These are phyloP conservation scores for Euptelea pleiosperma DNA, from an alignment of 164 flowering plant genomes.

Conservation along the genomic window DNA sequence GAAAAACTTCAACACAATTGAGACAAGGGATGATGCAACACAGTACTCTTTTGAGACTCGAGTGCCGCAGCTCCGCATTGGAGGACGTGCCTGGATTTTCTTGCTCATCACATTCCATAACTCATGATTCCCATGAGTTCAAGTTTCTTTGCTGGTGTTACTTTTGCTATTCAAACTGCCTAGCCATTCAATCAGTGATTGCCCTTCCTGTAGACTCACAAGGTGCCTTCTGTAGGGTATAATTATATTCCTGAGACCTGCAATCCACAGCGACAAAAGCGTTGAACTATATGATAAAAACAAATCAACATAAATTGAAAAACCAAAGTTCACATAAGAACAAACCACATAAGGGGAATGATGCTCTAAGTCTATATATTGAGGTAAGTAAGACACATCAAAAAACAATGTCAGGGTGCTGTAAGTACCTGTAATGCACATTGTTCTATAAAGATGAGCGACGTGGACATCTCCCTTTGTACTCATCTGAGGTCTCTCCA, in stretches of 20 bases:
- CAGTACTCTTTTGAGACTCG: too few relatives aligned
- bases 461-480: conserved; percentile 56
- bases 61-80: too few relatives aligned
- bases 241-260: conserved; percentile 76
- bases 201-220: conserved; percentile 49
- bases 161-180: conserved; percentile 41
- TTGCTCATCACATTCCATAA: too few relatives aligned
- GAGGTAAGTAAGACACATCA: background rate
- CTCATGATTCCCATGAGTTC: conserved; percentile 1
- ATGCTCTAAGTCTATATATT: background rate
- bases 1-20: background rate
- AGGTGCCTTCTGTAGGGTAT: conserved; percentile 83
- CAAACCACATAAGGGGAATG: background rate
- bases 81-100: too few relatives aligned
- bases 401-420: background rate
- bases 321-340: background rate
- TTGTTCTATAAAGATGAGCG: conserved; percentile 67
- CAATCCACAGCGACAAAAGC: conserved; percentile 14
- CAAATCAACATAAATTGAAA: background rate
- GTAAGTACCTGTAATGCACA: conserved; percentile 78
- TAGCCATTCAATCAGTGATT: conserved; percentile 49
- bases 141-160: conserved; percentile 28
- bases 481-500: conserved; percentile 66
- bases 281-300: background rate
- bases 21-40: too few relatives aligned